A percentile compares a stretch with the other conserved stretches of the same genome.
Conservation (phyloP, 129 eudicot genomes). For the Flaveria linearis region DNA sequence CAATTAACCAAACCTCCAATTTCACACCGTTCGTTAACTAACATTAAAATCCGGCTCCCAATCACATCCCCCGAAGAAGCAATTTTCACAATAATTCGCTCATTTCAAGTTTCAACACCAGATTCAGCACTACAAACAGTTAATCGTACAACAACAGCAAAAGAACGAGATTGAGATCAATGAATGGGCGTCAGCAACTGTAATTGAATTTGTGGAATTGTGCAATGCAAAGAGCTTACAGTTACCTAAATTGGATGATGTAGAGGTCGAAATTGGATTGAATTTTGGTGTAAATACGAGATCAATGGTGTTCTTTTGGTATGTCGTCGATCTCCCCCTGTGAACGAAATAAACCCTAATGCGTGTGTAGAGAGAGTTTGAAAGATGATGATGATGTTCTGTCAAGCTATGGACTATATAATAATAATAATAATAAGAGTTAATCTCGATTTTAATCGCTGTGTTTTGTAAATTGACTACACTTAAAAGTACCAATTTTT, state of each 20-base stretch:
- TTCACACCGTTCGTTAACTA: neutral
- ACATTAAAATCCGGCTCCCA: neutral
- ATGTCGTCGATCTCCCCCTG: slow-evolving; percentile 4
- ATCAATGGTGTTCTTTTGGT: neutral
- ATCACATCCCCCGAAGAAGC: neutral
- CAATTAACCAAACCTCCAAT: neutral
- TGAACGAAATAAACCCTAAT: slow-evolving; percentile 39
- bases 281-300: slow-evolving; percentile 13
- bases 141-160: neutral
- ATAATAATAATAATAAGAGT: too few relatives aligned
- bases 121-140: neutral
- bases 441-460: too few relatives aligned
- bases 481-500: too few relatives aligned
- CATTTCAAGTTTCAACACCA: slow-evolving; percentile 1
- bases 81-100: neutral
- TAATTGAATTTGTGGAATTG: slow-evolving; percentile 6
- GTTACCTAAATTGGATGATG: slow-evolving; percentile 24
- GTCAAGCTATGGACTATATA: neutral
- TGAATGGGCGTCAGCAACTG: slow-evolving; percentile 3
- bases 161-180: neutral
- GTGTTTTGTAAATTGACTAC: too few relatives aligned
- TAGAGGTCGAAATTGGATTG: slow-evolving; percentile 15
- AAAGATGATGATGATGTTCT: slow-evolving; percentile 11
- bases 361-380: slow-evolving; percentile 33
- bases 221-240: slow-evolving; percentile 1